Conservation (phyloP, 73 alveolate genomes). For the Breviolum minutum region DNA sequence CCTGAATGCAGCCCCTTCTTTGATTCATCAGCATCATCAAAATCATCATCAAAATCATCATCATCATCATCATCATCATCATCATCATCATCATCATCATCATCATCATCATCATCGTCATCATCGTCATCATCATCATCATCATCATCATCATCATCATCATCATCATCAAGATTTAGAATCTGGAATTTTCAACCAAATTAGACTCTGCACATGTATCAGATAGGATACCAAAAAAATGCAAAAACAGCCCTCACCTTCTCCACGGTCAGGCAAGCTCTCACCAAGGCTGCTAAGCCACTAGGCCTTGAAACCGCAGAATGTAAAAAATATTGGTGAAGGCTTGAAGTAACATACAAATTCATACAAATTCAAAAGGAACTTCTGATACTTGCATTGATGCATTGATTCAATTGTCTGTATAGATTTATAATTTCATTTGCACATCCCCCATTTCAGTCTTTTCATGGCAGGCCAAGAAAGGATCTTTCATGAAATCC, state of each 20-base stretch:
- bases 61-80: background rate
- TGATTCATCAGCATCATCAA: background rate
- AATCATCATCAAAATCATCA: background rate
- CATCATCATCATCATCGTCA: background rate
- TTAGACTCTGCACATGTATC: background rate
- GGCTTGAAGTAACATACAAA: background rate
- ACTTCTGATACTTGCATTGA: too few species aligned
- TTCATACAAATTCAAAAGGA: too few species aligned
- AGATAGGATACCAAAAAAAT: background rate
- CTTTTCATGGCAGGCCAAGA: background rate
- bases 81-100: background rate
- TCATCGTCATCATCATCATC: background rate
- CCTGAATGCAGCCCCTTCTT: background rate
- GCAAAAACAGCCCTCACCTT: slow-evolving; percentile 8
- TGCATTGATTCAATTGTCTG: too few species aligned
- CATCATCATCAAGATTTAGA: background rate
- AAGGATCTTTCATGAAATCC: background rate
- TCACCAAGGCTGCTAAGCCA: slow-evolving; percentile 74
- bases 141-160: background rate
- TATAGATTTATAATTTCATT: too few species aligned
- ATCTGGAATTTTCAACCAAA: background rate
- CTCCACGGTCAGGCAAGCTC: slow-evolving; percentile 78
- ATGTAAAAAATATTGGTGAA: background rate
- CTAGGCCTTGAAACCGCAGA: slow-evolving; percentile 80
- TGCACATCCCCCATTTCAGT: background rate